Evolutionary conservation across 1,139 yeast genomes (phyloP).

Genomic region (Protomyces inouyei): DNA sequence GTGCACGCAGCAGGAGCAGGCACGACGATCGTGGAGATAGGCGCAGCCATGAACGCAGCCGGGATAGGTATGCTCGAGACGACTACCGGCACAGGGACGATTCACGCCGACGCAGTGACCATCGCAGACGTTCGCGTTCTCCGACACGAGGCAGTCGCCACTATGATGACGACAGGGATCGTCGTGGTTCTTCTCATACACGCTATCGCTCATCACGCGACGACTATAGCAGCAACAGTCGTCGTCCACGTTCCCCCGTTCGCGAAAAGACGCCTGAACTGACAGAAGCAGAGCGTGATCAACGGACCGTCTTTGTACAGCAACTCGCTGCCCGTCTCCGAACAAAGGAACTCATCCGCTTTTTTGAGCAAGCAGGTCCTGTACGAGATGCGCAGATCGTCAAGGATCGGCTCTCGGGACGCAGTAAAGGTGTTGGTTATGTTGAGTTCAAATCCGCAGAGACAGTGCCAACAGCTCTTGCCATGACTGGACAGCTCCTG

Average conservation of each 20-base stretch:
- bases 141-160: constrained; percentile 23
- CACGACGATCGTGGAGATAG: constrained; percentile 25
- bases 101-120: constrained; percentile 4
- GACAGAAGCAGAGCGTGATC: constrained; percentile 38
- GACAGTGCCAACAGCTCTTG: constrained; percentile 39
- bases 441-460: constrained; percentile 41
- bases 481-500: constrained; percentile 40
- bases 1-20: constrained; percentile 2
- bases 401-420: constrained; percentile 40
- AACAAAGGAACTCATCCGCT: constrained; percentile 39
- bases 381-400: constrained; percentile 43
- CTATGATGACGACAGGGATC: not conserved
- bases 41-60: constrained; percentile 19
- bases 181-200: not conserved
- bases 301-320: constrained; percentile 42
- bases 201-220: not conserved
- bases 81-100: constrained; percentile 18
- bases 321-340: constrained; percentile 41
- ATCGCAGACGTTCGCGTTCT: constrained; percentile 23
- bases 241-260: constrained; percentile 14
- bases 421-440: constrained; percentile 43
- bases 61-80: constrained; percentile 18
- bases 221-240: not conserved
- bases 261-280: constrained; percentile 30
- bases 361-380: constrained; percentile 41